Evolutionary conservation across 2,329 filamentous ascomycete species (phyloP).

Genomic region (Aspergillus tanneri): DNA sequence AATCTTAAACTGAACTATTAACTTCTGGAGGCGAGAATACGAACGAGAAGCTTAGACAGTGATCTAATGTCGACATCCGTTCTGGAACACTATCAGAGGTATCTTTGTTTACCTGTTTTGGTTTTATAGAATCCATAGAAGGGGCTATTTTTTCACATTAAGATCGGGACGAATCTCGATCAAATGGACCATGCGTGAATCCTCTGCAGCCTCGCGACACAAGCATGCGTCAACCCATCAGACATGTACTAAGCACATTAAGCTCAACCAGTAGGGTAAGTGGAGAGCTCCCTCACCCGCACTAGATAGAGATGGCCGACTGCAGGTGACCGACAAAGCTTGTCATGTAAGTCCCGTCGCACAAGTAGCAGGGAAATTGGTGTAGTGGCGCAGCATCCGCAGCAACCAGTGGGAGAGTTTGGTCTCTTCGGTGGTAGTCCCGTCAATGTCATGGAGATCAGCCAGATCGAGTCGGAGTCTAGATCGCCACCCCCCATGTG

Average conservation of each 20-base stretch:
- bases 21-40: too few relatives aligned
- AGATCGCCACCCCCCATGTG: neutral
- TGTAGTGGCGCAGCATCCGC: neutral
- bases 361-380: neutral
- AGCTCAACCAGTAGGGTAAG: neutral
- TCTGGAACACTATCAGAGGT: too few relatives aligned
- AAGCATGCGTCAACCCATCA: conserved; percentile 4
- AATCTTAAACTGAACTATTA: too few relatives aligned
- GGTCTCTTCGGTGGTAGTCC: conserved; percentile 1
- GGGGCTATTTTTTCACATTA: too few relatives aligned
- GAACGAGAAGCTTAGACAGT: too few relatives aligned
- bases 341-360: neutral
- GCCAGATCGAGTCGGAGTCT: neutral
- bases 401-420: conserved; percentile 2
- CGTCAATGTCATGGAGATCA: neutral
- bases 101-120: too few relatives aligned
- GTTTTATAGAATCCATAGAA: too few relatives aligned
- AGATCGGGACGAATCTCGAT: conserved; percentile 3
- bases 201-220: neutral
- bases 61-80: too few relatives aligned
- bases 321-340: conserved; percentile 1
- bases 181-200: neutral
- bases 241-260: conserved; percentile 1
- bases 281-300: neutral
- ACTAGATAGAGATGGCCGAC: neutral